These are phyloP conservation scores for Murraya paniculata DNA, from an alignment of 345 rosid genomes.

Conservation along the genomic window DNA sequence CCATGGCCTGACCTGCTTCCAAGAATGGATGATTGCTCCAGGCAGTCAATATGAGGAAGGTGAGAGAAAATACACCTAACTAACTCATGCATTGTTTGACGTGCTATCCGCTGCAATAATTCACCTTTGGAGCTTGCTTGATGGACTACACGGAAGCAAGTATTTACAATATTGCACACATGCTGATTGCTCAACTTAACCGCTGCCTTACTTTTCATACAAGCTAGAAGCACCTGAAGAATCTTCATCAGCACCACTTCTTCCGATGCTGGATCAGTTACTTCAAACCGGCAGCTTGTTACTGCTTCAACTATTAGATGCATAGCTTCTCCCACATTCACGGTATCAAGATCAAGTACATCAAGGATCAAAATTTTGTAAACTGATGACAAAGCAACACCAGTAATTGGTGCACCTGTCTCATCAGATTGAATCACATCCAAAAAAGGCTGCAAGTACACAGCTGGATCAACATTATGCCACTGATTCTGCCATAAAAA, in stretches of 20 bases:
- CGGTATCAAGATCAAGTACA: constrained; percentile 47
- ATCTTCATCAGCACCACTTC: constrained; percentile 79
- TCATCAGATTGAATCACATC: constrained; percentile 72
- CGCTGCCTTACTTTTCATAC: constrained; percentile 73
- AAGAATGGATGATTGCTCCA: constrained; percentile 17
- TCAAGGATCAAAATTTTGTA: constrained; percentile 70
- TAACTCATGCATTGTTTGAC: constrained; percentile 75
- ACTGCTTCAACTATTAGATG: constrained; percentile 66
- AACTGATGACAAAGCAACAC: constrained; percentile 78
- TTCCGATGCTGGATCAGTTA: constrained; percentile 73
- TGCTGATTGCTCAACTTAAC: constrained; percentile 60
- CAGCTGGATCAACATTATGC: constrained; percentile 46
- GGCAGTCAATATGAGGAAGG: constrained; percentile 43
- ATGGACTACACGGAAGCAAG: constrained; percentile 75
- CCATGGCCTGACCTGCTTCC: constrained; percentile 15
- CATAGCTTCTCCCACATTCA: constrained; percentile 63
- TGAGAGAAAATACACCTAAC: constrained; percentile 68
- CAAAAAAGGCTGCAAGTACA: constrained; percentile 68
- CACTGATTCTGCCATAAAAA: constrained; percentile 59
- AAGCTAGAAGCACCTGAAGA: constrained; percentile 80
- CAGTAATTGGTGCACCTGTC: constrained; percentile 78
- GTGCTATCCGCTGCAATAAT: constrained; percentile 67
- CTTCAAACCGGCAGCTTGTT: constrained; percentile 69
- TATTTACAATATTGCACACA: constrained; percentile 61
- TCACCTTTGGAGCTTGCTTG: constrained; percentile 73